Evolutionary conservation across 495 filamentous ascomycete species (phyloP).

Genomic region (Podospora appendiculata): DNA sequence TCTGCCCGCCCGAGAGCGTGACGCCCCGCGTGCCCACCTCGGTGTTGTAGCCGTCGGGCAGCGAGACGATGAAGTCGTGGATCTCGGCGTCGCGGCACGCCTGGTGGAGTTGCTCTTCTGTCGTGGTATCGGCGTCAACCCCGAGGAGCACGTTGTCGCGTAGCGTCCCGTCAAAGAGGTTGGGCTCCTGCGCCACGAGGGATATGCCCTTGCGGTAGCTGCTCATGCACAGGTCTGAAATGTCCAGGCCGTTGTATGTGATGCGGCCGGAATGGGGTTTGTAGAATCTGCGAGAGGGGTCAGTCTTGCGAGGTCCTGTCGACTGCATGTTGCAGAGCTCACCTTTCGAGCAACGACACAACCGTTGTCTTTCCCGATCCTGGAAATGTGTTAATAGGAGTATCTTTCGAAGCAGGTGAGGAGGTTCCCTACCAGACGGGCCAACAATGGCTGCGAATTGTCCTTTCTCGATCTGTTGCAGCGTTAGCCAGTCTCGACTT

Average conservation of each 20-base stretch:
- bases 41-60: slow-evolving; percentile 55
- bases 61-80: slow-evolving; percentile 48
- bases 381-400: slow-evolving; percentile 8
- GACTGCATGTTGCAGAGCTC: background rate
- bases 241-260: slow-evolving; percentile 39
- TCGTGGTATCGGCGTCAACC: slow-evolving; percentile 27
- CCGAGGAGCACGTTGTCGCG: slow-evolving; percentile 55
- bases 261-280: slow-evolving; percentile 40
- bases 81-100: slow-evolving; percentile 50
- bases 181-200: slow-evolving; percentile 52
- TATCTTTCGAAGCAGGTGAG: slow-evolving; percentile 29
- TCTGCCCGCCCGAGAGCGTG: slow-evolving; percentile 69
- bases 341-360: slow-evolving; percentile 55
- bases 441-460: slow-evolving; percentile 63
- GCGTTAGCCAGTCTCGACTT: slow-evolving; percentile 3
- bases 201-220: slow-evolving; percentile 49
- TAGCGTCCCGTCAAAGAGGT: slow-evolving; percentile 53
- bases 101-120: slow-evolving; percentile 35
- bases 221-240: slow-evolving; percentile 35
- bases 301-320: background rate
- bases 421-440: slow-evolving; percentile 27
- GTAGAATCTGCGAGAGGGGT: slow-evolving; percentile 41
- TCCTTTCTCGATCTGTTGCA: slow-evolving; percentile 48
- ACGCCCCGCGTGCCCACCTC: slow-evolving; percentile 56
- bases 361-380: slow-evolving; percentile 72